These are phyloP conservation scores for Cucumis hystrix DNA, from an alignment of 306 rosid species.

Conservation along the genomic window DNA sequence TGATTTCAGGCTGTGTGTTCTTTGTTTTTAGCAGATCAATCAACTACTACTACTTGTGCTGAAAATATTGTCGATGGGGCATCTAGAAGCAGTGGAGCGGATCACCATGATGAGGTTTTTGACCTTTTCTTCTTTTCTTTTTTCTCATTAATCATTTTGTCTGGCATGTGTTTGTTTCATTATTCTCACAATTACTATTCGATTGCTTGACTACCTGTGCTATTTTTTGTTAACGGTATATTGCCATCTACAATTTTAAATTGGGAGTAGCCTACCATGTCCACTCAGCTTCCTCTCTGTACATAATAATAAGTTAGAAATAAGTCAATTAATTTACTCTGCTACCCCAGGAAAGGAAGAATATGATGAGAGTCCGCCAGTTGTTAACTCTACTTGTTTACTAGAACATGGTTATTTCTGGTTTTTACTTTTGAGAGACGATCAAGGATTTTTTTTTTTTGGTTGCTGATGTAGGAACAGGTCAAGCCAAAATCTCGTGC, in stretches of 20 bases:
- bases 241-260: neutral
- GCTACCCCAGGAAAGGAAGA: neutral
- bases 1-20: neutral
- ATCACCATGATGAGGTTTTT: slow-evolving; percentile 37
- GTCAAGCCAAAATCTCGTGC: slow-evolving; percentile 20
- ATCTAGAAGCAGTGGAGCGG: slow-evolving; percentile 18
- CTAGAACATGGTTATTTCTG: neutral
- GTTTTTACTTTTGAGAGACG: slow-evolving; percentile 3
- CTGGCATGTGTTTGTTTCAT: neutral
- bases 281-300: neutral
- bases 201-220: neutral
- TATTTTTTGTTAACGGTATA: neutral
- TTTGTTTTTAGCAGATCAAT: slow-evolving; percentile 24
- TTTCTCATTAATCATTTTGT: neutral
- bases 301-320: neutral
- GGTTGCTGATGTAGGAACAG: slow-evolving; percentile 17
- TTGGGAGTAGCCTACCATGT: neutral
- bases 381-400: neutral
- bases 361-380: neutral
- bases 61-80: slow-evolving; percentile 18
- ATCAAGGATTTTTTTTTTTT: neutral
- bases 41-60: slow-evolving; percentile 11
- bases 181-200: neutral
- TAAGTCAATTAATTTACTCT: neutral
- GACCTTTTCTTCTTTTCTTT: neutral